Conservation (phyloP, 805 yeast genomes). For the Candida koratica region DNA sequence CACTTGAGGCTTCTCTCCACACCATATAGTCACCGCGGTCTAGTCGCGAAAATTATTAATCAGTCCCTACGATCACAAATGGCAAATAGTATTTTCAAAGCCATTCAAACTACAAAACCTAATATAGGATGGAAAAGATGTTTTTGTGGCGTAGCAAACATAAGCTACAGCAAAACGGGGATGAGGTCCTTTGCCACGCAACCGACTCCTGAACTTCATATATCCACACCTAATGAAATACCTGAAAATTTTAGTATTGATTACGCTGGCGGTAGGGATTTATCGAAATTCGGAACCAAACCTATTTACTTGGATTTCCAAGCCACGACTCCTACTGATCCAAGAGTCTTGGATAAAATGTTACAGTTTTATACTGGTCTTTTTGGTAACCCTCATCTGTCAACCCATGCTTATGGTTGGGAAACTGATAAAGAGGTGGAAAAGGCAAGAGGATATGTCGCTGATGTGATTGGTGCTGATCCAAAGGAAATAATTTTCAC, state of each 20-base stretch:
- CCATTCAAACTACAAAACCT: conserved; percentile 2
- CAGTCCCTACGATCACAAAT: not conserved
- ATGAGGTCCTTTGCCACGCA: conserved; percentile 4
- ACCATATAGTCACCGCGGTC: too few species aligned
- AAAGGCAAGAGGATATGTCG: conserved; percentile 76
- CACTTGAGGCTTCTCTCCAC: too few species aligned
- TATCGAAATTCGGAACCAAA: conserved; percentile 57
- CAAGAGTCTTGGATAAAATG: conserved; percentile 90
- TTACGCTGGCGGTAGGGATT: conserved; percentile 44
- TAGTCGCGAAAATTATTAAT: conserved; percentile 8
- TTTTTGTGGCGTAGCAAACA: not conserved
- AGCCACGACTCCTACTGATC: conserved; percentile 98
- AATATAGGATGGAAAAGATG: not conserved
- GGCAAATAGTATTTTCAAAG: conserved; percentile 3
- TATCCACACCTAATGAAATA: conserved; percentile 18
- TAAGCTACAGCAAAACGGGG: not conserved
- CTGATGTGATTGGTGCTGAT: conserved; percentile 83
- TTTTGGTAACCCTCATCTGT: conserved; percentile 96
- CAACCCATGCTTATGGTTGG: conserved; percentile 98
- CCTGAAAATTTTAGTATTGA: conserved; percentile 47
- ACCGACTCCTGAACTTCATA: conserved; percentile 16
- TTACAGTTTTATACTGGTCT: conserved; percentile 81
- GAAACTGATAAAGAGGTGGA: conserved; percentile 94
- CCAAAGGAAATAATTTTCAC: conserved; percentile 96
- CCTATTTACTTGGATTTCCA: conserved; percentile 97